Evolutionary conservation across 495 filamentous ascomycete genomes (phyloP).

Genomic region (Penicillium mononematosum): DNA sequence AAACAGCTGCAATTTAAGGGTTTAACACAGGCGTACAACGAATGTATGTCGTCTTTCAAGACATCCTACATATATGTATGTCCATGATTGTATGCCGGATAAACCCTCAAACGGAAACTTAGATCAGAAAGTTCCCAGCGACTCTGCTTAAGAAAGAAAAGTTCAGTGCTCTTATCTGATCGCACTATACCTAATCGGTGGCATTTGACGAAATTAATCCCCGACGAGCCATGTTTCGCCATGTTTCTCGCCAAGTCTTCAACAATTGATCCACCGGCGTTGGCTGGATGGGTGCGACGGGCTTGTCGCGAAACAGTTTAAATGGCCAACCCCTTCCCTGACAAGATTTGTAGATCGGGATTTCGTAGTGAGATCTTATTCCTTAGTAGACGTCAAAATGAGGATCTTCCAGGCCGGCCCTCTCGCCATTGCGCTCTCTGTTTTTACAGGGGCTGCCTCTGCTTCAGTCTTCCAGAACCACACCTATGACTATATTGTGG

Average conservation of each 20-base stretch:
- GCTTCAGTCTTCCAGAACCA: constrained; percentile 22
- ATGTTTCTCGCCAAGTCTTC: background rate
- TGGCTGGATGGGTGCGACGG: background rate
- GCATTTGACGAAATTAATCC: background rate
- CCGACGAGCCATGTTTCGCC: background rate
- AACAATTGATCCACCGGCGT: background rate
- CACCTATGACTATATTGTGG: constrained; percentile 34
- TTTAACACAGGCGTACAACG: background rate
- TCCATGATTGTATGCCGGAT: too few relatives aligned
- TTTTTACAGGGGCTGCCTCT: constrained; percentile 12
- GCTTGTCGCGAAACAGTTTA: background rate
- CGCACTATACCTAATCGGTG: constrained; percentile 2
- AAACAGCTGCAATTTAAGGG: background rate
- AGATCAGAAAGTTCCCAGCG: too few relatives aligned
- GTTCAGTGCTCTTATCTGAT: constrained; percentile 7
- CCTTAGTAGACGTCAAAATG: background rate
- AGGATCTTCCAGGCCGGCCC: constrained; percentile 16
- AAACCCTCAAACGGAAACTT: too few relatives aligned
- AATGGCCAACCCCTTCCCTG: background rate
- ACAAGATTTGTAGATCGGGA: background rate
- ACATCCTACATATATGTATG: too few relatives aligned
- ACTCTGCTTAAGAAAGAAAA: background rate
- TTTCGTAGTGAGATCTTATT: background rate
- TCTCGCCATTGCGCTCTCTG: constrained; percentile 13
- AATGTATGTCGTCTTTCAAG: too few relatives aligned